phyloP scores from a whole-genome alignment of 495 filamentous ascomycete species.

The Thermothielavioides terrestris region DNA sequence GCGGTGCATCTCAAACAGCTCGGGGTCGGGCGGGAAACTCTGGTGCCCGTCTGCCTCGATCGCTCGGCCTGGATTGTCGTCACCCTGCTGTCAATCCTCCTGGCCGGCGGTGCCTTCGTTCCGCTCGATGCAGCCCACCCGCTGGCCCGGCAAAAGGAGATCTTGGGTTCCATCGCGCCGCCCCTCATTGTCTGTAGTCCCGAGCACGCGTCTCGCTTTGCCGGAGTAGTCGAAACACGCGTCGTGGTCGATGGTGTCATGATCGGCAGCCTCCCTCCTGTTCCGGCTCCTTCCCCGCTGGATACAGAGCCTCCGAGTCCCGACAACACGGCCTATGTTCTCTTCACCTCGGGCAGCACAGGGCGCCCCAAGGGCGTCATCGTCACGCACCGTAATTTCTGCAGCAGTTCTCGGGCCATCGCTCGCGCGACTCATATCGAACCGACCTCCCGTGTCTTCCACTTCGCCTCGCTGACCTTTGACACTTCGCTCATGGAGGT shows the following conservation, averaged over 20 bases:
- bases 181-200: constrained; percentile 24
- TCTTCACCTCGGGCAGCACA: constrained; percentile 53
- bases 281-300: background rate
- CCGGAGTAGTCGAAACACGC: constrained; percentile 3
- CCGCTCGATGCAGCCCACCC: constrained; percentile 50
- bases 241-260: constrained; percentile 6
- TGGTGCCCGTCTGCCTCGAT: constrained; percentile 50
- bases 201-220: constrained; percentile 7
- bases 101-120: constrained; percentile 47
- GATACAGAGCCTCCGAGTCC: no score
- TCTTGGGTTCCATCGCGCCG: constrained; percentile 21
- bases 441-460: constrained; percentile 33
- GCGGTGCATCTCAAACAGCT: constrained; percentile 33
- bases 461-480: constrained; percentile 54
- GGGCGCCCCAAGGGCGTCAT: constrained; percentile 43
- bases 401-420: constrained; percentile 30
- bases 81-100: constrained; percentile 41
- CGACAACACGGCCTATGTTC: constrained; percentile 32
- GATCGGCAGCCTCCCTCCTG: constrained; percentile 8
- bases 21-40: constrained; percentile 35
- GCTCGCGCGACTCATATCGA: constrained; percentile 4
- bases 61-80: constrained; percentile 44
- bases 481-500: constrained; percentile 51
- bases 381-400: constrained; percentile 31
- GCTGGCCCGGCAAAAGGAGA: constrained; percentile 34